Evolutionary conservation across 345 rosid genomes (phyloP), one percentile per base, ranked within the genome.

Genomic region (Boechera stricta): DNA sequence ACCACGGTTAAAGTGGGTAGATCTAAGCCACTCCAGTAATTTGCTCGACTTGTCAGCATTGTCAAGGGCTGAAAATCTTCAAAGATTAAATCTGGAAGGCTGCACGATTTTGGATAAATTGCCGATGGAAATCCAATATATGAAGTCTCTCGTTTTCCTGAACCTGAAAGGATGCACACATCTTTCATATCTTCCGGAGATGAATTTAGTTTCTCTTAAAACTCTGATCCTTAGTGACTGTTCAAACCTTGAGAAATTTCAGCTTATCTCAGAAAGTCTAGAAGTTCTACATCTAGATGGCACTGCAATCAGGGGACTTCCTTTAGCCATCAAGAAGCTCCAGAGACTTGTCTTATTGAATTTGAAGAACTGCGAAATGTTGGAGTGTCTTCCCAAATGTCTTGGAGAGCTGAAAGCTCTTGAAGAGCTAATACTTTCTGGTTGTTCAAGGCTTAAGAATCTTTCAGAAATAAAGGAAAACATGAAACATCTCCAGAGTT

Each of bases 1-100:
- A 68, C 61, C 72, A 53, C 36, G 3, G 1, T 53, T 68, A 13
- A 47, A 47, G 9, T 47, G 52, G 52, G 52, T 47, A 6, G 52
- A 47, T 47, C 52, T 47, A 2, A 47, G 52, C 21, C 52, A 47
- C 3, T 47, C 52, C 2, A 2, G 1, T 47, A 6, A 47, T 4
- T 47, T 47, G 52, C 24, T n/a, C 24, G 8, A 47, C 52, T 5
- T n/a, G 8, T 47, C 52, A 2, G 52, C 52, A 47, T n/a, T 47
- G 9, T n/a, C 52, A 47, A 47, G 5, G 1, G 52, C 52, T 5
- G 52, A 47, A 2, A 47, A n/a, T 47, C 24, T 47, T 6, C 52
- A 2, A 6, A 47, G 24, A 5, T 6, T 47, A 0, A 47, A 47
- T 47, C 21, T 47, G 24, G 52, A 47, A 47, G 52, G 52, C 4